These are phyloP conservation scores for Trypanosomatidae sp. DNA, from an alignment of 208 protist genomes.

Conservation along the genomic window DNA sequence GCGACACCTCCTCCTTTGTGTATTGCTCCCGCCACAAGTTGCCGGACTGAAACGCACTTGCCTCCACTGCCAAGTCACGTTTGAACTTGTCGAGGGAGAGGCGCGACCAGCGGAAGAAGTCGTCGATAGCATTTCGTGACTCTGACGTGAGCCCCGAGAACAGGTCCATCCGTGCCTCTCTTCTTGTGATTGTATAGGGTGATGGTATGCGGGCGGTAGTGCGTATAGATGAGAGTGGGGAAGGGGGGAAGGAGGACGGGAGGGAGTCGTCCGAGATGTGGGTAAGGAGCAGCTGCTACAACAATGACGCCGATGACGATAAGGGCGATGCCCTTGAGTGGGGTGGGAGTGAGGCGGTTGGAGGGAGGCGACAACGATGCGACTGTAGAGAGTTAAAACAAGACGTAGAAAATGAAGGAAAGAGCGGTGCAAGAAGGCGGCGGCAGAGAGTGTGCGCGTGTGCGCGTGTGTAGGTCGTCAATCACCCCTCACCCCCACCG, in stretches of 20 bases:
- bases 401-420: not conserved
- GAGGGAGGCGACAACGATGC: too few relatives aligned
- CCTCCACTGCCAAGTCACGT: constrained; percentile 61
- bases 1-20: constrained; percentile 40
- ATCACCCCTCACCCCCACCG: not conserved
- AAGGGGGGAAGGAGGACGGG: constrained; percentile 7
- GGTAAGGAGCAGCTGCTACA: not conserved
- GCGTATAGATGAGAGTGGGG: not conserved
- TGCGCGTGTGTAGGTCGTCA: not conserved
- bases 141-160: constrained; percentile 53
- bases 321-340: not conserved
- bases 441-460: not conserved
- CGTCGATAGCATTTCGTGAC: constrained; percentile 51
- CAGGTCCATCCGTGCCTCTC: constrained; percentile 21
- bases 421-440: not conserved
- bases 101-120: constrained; percentile 62
- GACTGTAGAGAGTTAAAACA: too few relatives aligned
- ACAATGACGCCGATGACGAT: not conserved
- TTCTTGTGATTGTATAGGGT: not conserved
- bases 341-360: not conserved
- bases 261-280: not conserved
- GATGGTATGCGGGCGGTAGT: not conserved
- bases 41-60: constrained; percentile 46
- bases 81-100: constrained; percentile 68
- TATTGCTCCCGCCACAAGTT: constrained; percentile 60